Conservation (phyloP, 139 green algal genomes). For the Closterium sp. region DNA sequence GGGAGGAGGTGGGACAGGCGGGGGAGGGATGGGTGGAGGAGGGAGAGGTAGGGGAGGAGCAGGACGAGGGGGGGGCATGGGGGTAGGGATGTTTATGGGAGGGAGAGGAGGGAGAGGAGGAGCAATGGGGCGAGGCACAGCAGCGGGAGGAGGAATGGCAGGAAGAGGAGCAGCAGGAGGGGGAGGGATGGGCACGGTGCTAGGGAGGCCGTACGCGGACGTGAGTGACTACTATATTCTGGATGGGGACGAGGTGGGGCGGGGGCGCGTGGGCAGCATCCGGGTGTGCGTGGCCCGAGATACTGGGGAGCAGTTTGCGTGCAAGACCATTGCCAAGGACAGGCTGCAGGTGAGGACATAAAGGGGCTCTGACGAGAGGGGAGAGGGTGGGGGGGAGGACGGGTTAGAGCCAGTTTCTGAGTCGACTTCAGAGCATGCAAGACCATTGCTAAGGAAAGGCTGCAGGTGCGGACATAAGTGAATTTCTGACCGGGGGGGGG, state of each 20-base stretch:
- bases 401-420: no score
- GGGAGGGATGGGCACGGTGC: background rate
- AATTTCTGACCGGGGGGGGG: no score
- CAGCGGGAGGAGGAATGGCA: background rate
- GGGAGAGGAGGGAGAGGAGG: background rate
- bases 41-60: background rate
- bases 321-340: constrained; percentile 87
- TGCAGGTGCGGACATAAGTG: no score
- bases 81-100: background rate
- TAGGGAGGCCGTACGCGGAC: background rate
- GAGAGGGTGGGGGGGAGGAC: no score
- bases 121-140: background rate
- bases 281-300: constrained; percentile 54
- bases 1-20: background rate
- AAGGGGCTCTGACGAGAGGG: no score
- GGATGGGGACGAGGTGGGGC: constrained; percentile 26
- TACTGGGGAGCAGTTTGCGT: constrained; percentile 65
- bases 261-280: constrained; percentile 49
- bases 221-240: background rate
- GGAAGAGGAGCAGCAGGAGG: background rate
- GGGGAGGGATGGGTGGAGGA: background rate
- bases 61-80: background rate
- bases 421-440: no score
- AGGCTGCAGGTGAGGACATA: constrained; percentile 63
- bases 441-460: no score